phyloP scores from a whole-genome alignment of 2,329 filamentous ascomycete genomes.

The Teratosphaeriaceae sp. region DNA sequence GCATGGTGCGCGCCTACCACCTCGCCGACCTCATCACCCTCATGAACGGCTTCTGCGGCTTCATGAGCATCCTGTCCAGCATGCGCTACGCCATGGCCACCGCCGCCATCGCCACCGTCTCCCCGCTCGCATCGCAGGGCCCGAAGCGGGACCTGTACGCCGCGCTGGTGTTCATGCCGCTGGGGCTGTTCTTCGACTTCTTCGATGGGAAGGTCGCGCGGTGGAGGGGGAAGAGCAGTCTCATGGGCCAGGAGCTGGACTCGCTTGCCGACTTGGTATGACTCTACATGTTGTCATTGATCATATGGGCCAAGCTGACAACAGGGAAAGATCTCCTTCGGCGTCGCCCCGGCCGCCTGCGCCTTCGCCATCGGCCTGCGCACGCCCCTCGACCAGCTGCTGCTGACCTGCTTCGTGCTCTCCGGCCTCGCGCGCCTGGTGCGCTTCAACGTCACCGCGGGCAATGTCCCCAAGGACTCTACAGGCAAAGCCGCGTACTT shows the following conservation, averaged over 20 bases:
- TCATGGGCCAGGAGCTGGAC: conserved; percentile 98
- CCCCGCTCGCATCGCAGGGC: too few species aligned
- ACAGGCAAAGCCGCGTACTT: conserved; percentile 92
- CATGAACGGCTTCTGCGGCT: conserved; percentile 80
- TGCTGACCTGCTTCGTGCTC: conserved; percentile 83
- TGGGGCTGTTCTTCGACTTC: conserved; percentile 95
- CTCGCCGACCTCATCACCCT: conserved; percentile 75
- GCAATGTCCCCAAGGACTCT: conserved; percentile 82
- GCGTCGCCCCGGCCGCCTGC: conserved; percentile 77
- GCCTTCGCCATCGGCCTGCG: conserved; percentile 87
- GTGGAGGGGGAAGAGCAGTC: conserved; percentile 92
- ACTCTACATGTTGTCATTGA: too few species aligned
- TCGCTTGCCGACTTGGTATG: conserved; percentile 88
- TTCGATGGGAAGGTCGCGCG: conserved; percentile 95
- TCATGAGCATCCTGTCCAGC: conserved; percentile 94
- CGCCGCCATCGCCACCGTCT: conserved; percentile 52
- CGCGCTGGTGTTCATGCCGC: conserved; percentile 80
- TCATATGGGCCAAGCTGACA: too few species aligned
- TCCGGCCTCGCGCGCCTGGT: conserved; percentile 90
- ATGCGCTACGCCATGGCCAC: conserved; percentile 79
- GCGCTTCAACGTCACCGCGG: conserved; percentile 94
- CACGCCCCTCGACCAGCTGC: conserved; percentile 73
- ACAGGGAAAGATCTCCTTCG: conserved; percentile 99
- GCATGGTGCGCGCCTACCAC: conserved; percentile 56
- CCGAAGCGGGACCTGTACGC: conserved; percentile 74